Evolutionary conservation across 1,284 basidiomycete species (phyloP).

Genomic region (Puccinia coronata): DNA sequence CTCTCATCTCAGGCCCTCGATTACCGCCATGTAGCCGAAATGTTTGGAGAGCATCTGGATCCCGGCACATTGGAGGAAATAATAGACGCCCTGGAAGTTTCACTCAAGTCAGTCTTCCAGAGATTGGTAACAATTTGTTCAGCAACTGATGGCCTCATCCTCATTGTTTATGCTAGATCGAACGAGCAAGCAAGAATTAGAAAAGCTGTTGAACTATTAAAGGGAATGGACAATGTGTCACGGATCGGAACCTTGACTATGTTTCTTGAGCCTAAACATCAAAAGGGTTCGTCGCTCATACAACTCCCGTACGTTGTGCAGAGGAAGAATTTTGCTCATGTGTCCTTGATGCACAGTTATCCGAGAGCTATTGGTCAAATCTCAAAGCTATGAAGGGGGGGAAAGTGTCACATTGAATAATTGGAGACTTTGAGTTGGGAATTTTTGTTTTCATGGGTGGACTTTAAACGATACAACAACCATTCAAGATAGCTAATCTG

Average conservation of each 20-base stretch:
- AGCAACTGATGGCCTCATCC: background rate
- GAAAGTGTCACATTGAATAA: constrained; percentile 12
- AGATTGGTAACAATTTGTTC: background rate
- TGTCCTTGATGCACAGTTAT: background rate
- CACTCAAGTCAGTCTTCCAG: background rate
- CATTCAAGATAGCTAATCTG: background rate
- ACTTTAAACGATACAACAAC: background rate
- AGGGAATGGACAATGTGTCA: constrained; percentile 23
- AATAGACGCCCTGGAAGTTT: constrained; percentile 10
- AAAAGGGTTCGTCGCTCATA: background rate
- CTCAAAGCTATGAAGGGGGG: background rate
- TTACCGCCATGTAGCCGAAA: background rate
- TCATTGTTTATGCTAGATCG: background rate
- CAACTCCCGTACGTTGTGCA: background rate
- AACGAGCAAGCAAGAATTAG: background rate
- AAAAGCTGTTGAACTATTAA: background rate
- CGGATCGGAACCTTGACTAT: constrained; percentile 24
- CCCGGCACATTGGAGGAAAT: constrained; percentile 28
- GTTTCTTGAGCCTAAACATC: constrained; percentile 21
- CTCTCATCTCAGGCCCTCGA: constrained; percentile 18
- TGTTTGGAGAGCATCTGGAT: constrained; percentile 37
- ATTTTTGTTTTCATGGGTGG: background rate
- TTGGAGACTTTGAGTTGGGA: background rate
- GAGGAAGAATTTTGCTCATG: background rate
- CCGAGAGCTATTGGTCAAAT: constrained; percentile 3